A percentile compares a stretch with the other conserved stretches of the same genome.
These are phyloP conservation scores for Adansonia digitata DNA, from an alignment of 345 rosid species.

Conservation along the genomic window DNA sequence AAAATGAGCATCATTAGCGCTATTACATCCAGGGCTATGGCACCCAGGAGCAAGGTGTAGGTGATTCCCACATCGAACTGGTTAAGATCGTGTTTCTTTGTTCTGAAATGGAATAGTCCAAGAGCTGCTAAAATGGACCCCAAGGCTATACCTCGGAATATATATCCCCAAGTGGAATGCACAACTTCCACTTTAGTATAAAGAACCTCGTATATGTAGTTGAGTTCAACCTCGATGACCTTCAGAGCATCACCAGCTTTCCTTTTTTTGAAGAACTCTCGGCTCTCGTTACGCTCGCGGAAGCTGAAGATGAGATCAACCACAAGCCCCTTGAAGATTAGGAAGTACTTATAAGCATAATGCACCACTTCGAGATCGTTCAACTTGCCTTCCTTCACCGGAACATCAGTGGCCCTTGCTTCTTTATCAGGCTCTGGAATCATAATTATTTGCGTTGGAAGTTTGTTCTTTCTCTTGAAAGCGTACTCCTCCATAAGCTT, in stretches of 20 bases:
- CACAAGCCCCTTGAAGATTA: conserved; percentile 47
- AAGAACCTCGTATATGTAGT: conserved; percentile 55
- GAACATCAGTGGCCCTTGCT: conserved; percentile 1
- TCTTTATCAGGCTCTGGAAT: conserved; percentile 44
- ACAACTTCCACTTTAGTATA: conserved; percentile 47
- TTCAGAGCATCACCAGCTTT: conserved; percentile 33
- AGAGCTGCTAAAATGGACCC: conserved; percentile 30
- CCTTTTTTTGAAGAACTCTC: conserved; percentile 31
- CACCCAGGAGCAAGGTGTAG: conserved; percentile 43
- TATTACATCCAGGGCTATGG: conserved; percentile 41
- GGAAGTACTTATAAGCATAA: conserved; percentile 35
- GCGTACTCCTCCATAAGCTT: conserved; percentile 65
- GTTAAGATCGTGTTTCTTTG: conserved; percentile 24
- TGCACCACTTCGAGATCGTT: conserved; percentile 24
- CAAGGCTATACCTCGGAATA: conserved; percentile 28
- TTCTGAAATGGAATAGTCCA: conserved; percentile 24
- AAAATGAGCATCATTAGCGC: conserved; percentile 41
- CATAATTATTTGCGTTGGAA: conserved; percentile 33
- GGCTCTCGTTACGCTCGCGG: conserved; percentile 40
- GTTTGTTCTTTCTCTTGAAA: conserved; percentile 37
- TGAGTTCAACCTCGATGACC: conserved; percentile 58
- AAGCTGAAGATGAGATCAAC: conserved; percentile 57
- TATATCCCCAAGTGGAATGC: conserved; percentile 25
- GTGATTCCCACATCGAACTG: conserved; percentile 44
- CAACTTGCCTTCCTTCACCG: not conserved